Percentiles rank a stretch among this genome's conserved stretches.
Conservation (phyloP, 805 yeast genomes). For the Sugiyamaella americana region DNA sequence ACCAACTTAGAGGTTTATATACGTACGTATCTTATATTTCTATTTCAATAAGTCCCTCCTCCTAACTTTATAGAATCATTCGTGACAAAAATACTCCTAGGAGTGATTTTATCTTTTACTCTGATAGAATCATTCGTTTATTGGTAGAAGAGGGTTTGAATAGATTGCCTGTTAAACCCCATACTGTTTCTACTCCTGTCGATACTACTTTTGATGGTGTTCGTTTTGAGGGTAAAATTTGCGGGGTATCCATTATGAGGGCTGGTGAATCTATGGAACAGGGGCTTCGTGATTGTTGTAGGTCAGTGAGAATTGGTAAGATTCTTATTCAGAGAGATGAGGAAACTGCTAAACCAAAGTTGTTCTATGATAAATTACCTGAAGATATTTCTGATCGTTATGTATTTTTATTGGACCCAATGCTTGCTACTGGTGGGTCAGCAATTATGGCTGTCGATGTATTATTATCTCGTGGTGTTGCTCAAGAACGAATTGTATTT, state of each 20-base stretch:
- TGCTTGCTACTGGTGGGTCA: slow-evolving; percentile 98
- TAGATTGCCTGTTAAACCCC: slow-evolving; percentile 78
- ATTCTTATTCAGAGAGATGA: slow-evolving; percentile 96
- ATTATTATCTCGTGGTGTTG: slow-evolving; percentile 77
- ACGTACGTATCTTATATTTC: slow-evolving; percentile 37
- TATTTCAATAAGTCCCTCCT: no score
- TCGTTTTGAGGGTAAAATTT: slow-evolving; percentile 81
- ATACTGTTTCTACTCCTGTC: slow-evolving; percentile 68
- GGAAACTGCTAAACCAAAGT: slow-evolving; percentile 89
- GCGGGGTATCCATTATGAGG: slow-evolving; percentile 96
- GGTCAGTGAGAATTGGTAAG: slow-evolving; percentile 94
- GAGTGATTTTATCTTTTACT: slow-evolving; percentile 90
- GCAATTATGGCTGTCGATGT: slow-evolving; percentile 97
- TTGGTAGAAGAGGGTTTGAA: slow-evolving; percentile 94
- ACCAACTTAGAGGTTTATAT: slow-evolving; percentile 81
- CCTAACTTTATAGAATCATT: slow-evolving; percentile 66
- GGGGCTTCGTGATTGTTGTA: slow-evolving; percentile 94
- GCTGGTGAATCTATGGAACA: slow-evolving; percentile 99
- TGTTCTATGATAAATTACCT: slow-evolving; percentile 91
- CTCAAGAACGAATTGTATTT: slow-evolving; percentile 79
- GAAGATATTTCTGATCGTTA: slow-evolving; percentile 83
- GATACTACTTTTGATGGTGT: slow-evolving; percentile 62
- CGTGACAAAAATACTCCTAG: slow-evolving; percentile 76
- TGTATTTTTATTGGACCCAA: slow-evolving; percentile 89
- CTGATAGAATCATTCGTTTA: slow-evolving; percentile 89